Percentiles rank a stretch among this genome's conserved stretches.
Evolutionary conservation across 441 rosid species (phyloP).

Genomic region (Populus hybrid): DNA sequence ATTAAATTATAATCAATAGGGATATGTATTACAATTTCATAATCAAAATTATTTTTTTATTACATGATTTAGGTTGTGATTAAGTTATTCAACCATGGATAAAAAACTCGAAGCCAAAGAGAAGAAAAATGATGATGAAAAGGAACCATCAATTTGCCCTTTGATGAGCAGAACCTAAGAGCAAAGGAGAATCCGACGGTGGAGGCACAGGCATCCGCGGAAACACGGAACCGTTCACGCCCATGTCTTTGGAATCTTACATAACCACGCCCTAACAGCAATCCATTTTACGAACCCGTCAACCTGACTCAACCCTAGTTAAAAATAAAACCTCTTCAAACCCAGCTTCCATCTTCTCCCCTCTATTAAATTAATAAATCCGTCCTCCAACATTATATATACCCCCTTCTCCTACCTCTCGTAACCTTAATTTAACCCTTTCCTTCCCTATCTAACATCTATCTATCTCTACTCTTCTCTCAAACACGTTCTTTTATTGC

Average conservation of each 20-base stretch:
- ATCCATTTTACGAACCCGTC: background rate
- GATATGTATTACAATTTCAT: too few species aligned
- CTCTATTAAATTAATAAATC: background rate
- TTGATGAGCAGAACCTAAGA: background rate
- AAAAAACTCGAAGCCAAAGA: background rate
- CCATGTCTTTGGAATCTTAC: constrained; percentile 53
- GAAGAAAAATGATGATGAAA: background rate
- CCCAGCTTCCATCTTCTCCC: background rate
- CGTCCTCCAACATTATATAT: background rate
- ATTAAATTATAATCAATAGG: too few species aligned
- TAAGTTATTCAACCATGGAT: background rate
- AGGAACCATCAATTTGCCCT: constrained; percentile 16
- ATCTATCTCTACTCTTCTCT: background rate
- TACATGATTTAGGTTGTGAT: background rate
- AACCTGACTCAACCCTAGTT: constrained; percentile 38
- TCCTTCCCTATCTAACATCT: constrained; percentile 6
- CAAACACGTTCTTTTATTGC: constrained; percentile 8
- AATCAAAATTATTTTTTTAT: too few species aligned
- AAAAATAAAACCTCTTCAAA: background rate
- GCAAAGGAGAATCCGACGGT: constrained; percentile 40
- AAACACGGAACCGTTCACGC: constrained; percentile 87
- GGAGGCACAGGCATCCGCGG: constrained; percentile 73
- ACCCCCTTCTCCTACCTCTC: constrained; percentile 11
- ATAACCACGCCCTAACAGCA: constrained; percentile 1
- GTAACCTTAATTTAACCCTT: background rate